phyloP scores from a whole-genome alignment of 2,329 filamentous ascomycete genomes.

The Byssochlamys sp. region DNA sequence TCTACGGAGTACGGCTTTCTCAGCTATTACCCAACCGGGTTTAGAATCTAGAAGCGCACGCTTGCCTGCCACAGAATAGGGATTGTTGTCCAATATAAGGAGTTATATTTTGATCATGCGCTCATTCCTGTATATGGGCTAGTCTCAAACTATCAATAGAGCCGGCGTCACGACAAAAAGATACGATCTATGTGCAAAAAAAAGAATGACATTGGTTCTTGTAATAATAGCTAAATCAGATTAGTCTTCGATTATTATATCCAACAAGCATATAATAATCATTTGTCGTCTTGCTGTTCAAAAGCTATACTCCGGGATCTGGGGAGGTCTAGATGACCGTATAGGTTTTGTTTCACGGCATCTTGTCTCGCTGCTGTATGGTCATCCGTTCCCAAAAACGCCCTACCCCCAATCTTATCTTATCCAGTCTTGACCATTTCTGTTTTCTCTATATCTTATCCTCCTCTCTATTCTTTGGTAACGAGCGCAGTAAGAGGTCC shows the following conservation, averaged over 20 bases:
- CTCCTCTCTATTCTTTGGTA: neutral
- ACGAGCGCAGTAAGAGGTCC: neutral
- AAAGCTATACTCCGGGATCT: neutral
- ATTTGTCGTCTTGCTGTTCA: neutral
- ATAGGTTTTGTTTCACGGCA: neutral
- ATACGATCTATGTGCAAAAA: neutral
- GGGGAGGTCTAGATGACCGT: neutral
- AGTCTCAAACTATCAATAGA: too few species aligned
- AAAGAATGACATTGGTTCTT: neutral
- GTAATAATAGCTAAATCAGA: neutral
- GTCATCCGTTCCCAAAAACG: neutral
- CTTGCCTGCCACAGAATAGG: too few species aligned
- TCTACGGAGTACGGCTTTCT: too few species aligned
- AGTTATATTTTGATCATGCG: too few species aligned
- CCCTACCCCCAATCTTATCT: neutral
- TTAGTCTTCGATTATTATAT: neutral
- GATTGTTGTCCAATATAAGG: too few species aligned
- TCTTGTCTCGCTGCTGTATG: neutral
- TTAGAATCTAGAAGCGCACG: too few species aligned
- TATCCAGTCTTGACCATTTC: neutral
- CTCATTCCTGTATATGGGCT: too few species aligned
- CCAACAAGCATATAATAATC: neutral
- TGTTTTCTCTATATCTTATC: neutral
- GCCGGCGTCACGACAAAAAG: too few species aligned
- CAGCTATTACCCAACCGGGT: too few species aligned